phyloP scores from a whole-genome alignment of 75 land plant species.

The Cupressus sempervirens region DNA sequence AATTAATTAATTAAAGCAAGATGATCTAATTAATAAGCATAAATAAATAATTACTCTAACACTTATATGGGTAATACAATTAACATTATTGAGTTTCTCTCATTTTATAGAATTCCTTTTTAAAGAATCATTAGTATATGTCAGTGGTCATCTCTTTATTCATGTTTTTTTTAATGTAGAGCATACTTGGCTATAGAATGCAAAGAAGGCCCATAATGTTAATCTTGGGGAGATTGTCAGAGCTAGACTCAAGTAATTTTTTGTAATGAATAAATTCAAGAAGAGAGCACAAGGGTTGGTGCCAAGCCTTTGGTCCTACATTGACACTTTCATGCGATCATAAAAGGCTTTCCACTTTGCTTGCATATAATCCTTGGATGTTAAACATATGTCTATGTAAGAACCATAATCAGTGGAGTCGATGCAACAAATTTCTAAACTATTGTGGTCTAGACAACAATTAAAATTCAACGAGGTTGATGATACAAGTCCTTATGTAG shows the following conservation, averaged over 20 bases:
- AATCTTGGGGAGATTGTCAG: conserved; percentile 43
- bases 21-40: too few relatives aligned
- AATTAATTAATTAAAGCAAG: too few relatives aligned
- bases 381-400: too few relatives aligned
- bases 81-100: not conserved
- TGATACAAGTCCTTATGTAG: too few relatives aligned
- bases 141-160: not conserved
- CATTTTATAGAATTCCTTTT: not conserved
- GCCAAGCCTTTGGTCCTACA: conserved; percentile 6
- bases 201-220: conserved; percentile 44
- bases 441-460: too few relatives aligned
- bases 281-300: conserved; percentile 43
- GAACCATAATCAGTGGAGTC: too few relatives aligned
- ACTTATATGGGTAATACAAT: not conserved
- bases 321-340: not conserved
- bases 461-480: too few relatives aligned
- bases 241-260: conserved; percentile 46
- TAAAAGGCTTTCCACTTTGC: not conserved
- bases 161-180: conserved; percentile 20
- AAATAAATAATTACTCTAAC: too few relatives aligned
- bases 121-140: not conserved
- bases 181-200: conserved; percentile 47
- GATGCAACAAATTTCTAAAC: too few relatives aligned
- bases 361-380: too few relatives aligned
- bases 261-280: conserved; percentile 48